Conservation (phyloP, 106 monocot genomes). For the Triglochin maritima region DNA sequence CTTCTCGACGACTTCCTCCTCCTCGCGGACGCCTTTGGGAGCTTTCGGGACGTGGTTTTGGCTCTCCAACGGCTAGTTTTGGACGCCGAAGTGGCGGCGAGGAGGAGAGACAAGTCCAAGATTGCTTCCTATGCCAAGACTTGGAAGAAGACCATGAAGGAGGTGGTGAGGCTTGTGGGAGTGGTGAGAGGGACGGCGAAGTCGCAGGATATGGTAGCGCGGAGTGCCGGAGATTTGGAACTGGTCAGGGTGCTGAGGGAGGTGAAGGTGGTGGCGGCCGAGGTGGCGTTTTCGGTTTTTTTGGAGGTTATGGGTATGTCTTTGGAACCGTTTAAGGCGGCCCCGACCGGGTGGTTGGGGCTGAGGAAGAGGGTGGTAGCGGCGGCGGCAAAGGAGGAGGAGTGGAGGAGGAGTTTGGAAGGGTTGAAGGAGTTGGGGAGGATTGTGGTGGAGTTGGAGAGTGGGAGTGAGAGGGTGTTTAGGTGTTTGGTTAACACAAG, state of each 20-base stretch:
- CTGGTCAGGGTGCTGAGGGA: constrained; percentile 29
- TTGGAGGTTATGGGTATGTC: constrained; percentile 14
- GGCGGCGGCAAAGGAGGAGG: constrained; percentile 7
- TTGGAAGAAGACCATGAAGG: constrained; percentile 43
- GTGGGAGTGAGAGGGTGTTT: constrained; percentile 14
- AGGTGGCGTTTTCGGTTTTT: constrained; percentile 23
- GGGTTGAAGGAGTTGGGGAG: constrained; percentile 6
- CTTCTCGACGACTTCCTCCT: constrained; percentile 66
- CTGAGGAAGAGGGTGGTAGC: constrained; percentile 17
- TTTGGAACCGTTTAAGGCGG: constrained; percentile 2
- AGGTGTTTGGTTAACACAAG: constrained; percentile 20
- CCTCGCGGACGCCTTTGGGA: constrained; percentile 47
- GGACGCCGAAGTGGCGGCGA: constrained; percentile 28
- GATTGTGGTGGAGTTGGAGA: constrained; percentile 6
- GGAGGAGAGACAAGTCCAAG: constrained; percentile 28
- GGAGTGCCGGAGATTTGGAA: constrained; percentile 9
- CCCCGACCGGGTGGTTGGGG: constrained; percentile 4
- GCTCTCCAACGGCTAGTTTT: constrained; percentile 20
- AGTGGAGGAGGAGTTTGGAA: constrained; percentile 14
- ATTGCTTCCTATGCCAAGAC: constrained; percentile 25
- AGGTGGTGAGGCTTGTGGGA: constrained; percentile 26
- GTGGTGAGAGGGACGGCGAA: constrained; percentile 9
- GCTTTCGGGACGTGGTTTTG: constrained; percentile 31
- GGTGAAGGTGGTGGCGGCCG: constrained; percentile 14
- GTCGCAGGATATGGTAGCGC: not conserved